These are phyloP conservation scores for Aureobasidium sp. DNA, from an alignment of 2,329 filamentous ascomycete genomes.

Conservation along the genomic window DNA sequence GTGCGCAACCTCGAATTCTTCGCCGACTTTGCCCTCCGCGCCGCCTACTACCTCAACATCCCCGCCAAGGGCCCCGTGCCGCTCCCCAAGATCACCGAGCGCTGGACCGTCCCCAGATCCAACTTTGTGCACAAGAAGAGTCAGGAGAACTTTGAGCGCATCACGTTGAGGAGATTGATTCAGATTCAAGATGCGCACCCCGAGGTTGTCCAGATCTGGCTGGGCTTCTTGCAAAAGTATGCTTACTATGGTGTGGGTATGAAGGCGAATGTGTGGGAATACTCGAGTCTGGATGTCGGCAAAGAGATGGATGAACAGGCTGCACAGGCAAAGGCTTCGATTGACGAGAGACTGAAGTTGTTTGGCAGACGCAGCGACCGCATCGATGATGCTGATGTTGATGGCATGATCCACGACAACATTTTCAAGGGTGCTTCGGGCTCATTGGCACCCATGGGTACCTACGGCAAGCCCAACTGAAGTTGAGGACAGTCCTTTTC, in stretches of 20 bases:
- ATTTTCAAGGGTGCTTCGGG: slow-evolving; percentile 28
- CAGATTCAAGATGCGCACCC: slow-evolving; percentile 89
- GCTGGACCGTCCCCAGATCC: slow-evolving; percentile 85
- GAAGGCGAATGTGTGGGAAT: slow-evolving; percentile 97
- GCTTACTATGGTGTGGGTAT: slow-evolving; percentile 95
- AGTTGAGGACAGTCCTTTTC: slow-evolving; percentile 2
- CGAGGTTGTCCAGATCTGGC: slow-evolving; percentile 82
- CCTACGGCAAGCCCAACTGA: slow-evolving; percentile 8
- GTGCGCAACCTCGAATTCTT: slow-evolving; percentile 90
- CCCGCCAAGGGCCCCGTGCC: slow-evolving; percentile 80
- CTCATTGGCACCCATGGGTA: slow-evolving; percentile 24
- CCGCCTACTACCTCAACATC: slow-evolving; percentile 87
- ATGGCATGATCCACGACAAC: slow-evolving; percentile 21
- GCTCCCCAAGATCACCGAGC: slow-evolving; percentile 76
- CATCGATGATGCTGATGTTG: slow-evolving; percentile 20
- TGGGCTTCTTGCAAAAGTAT: slow-evolving; percentile 86
- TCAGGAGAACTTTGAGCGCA: slow-evolving; percentile 94
- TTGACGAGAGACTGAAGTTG: slow-evolving; percentile 25
- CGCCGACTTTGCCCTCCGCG: slow-evolving; percentile 85
- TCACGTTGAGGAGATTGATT: slow-evolving; percentile 77
- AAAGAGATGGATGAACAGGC: slow-evolving; percentile 31
- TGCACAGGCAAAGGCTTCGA: slow-evolving; percentile 22
- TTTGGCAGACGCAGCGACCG: slow-evolving; percentile 24
- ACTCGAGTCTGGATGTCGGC: slow-evolving; percentile 46
- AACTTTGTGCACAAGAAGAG: slow-evolving; percentile 96